phyloP scores from a whole-genome alignment of 345 rosid species.

The Syzygium grande region DNA sequence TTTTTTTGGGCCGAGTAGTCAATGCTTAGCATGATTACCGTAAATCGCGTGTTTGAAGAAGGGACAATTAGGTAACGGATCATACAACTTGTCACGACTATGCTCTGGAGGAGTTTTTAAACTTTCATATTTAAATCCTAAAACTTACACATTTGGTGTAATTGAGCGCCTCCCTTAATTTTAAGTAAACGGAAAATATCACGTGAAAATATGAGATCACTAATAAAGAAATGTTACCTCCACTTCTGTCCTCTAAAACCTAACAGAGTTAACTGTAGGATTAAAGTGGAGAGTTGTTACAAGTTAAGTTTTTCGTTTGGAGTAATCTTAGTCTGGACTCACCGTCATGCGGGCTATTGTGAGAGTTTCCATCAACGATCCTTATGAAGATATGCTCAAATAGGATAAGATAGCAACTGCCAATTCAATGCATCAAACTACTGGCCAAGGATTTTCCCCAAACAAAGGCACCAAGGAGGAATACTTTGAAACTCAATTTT shows the following conservation, averaged over 20 bases:
- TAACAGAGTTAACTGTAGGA: accelerated
- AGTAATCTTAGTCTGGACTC: neutral
- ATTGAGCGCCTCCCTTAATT: no score
- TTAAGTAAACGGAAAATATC: no score
- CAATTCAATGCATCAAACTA: neutral
- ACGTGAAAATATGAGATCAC: no score
- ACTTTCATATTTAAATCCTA: neutral
- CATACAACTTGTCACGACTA: neutral
- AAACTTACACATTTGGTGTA: neutral
- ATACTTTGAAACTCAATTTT: neutral
- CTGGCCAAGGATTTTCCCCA: neutral
- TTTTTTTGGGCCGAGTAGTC: neutral
- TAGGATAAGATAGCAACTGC: neutral
- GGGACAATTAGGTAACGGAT: neutral
- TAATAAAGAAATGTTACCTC: neutral
- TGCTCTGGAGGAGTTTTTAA: accelerated
- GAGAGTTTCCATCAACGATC: neutral
- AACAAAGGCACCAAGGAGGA: neutral
- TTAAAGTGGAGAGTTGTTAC: neutral
- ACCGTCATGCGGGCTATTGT: neutral
- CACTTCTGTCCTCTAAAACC: neutral
- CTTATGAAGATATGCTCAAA: neutral
- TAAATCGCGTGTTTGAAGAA: neutral
- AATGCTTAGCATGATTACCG: neutral
- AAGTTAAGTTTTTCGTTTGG: neutral